These are phyloP conservation scores for Rhodocollybia butyracea DNA, from an alignment of 768 basidiomycete genomes.

Conservation along the genomic window DNA sequence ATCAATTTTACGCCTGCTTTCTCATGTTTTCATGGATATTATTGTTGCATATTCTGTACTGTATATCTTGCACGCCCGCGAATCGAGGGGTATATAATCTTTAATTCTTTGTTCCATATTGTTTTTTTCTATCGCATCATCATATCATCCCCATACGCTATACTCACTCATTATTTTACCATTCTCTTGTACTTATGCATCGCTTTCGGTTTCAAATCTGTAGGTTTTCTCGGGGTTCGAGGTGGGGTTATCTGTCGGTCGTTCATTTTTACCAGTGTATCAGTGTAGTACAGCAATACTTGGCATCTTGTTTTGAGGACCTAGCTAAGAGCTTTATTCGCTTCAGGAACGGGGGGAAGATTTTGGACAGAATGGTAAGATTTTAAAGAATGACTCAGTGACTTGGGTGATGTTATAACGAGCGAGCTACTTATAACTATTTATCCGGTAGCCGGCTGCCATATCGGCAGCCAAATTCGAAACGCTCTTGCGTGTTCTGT, in stretches of 20 bases:
- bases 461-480: neutral
- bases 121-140: neutral
- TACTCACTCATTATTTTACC: neutral
- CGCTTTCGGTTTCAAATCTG: no score
- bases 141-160: neutral
- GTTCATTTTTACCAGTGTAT: neutral
- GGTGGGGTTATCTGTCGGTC: neutral
- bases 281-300: neutral
- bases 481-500: neutral
- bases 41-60: neutral
- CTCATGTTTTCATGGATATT: neutral
- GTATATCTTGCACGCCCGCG: neutral
- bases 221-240: neutral
- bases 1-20: neutral
- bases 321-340: no score
- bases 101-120: neutral
- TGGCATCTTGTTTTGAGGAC: conserved; percentile 5
- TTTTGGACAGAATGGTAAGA: no score
- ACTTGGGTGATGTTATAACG: no score
- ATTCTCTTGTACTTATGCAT: neutral
- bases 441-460: no score
- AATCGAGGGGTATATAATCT: neutral
- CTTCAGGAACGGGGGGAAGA: no score
- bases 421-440: no score
- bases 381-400: no score